Percentiles rank a stretch among this genome's conserved stretches.
Conservation (phyloP, 768 basidiomycete genomes). For the Pleurotus ostreatus region DNA sequence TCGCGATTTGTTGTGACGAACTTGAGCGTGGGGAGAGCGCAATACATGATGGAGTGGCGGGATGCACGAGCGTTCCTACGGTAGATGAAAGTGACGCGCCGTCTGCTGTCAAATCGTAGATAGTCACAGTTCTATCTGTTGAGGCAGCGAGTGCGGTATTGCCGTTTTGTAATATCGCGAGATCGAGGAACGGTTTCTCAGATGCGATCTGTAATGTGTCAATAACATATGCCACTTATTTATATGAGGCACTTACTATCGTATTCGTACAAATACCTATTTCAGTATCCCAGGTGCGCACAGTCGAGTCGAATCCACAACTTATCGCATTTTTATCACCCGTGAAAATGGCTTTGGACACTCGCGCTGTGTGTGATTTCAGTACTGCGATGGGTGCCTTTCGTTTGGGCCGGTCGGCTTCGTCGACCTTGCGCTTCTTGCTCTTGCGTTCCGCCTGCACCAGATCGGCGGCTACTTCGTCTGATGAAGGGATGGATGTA, state of each 20-base stretch:
- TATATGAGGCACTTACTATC: slow-evolving; percentile 44
- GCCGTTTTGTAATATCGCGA: slow-evolving; percentile 44
- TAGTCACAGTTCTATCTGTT: slow-evolving; percentile 67
- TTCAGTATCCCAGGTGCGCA: slow-evolving; percentile 85
- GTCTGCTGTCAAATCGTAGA: slow-evolving; percentile 63
- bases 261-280: slow-evolving; percentile 67
- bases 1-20: slow-evolving; percentile 51
- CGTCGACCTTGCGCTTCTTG: slow-evolving; percentile 58
- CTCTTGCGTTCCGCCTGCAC: slow-evolving; percentile 44
- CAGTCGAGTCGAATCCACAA: slow-evolving; percentile 87
- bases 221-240: not conserved
- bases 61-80: slow-evolving; percentile 48
- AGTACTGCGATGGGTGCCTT: slow-evolving; percentile 73
- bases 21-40: slow-evolving; percentile 18
- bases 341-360: slow-evolving; percentile 70
- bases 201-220: slow-evolving; percentile 46
- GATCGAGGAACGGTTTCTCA: slow-evolving; percentile 71
- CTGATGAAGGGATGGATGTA: slow-evolving; percentile 50
- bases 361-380: slow-evolving; percentile 78
- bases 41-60: slow-evolving; percentile 68
- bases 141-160: slow-evolving; percentile 56
- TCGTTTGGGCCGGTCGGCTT: slow-evolving; percentile 36
- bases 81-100: slow-evolving; percentile 22
- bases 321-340: slow-evolving; percentile 50
- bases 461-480: slow-evolving; percentile 55